Base-by-base conservation (phyloP, 495 filamentous ascomycete species). In the Parachaetomium inaequale region DNA sequence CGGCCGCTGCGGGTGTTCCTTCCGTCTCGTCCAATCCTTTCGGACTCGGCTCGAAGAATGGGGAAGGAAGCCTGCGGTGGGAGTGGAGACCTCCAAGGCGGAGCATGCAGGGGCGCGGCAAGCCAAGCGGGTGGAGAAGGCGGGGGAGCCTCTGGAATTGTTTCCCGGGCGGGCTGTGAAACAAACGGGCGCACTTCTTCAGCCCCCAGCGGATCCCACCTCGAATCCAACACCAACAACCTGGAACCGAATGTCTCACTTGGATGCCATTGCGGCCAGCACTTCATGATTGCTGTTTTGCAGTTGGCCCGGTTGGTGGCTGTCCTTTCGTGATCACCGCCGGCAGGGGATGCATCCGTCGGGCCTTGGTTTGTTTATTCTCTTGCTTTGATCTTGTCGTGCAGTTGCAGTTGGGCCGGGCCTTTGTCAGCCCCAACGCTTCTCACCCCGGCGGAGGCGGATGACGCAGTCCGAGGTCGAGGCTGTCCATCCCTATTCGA, bases 11-110 rank as follows among this genome's bases (percentile, higher is more conserved):
- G 7, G 52, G 12, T 55, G 52, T 40, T 52, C 34, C 15, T 36
- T 42, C 4, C 40, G 15, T 36, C 7, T 58, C 29, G 43, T 47
- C 55, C 55, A 58, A 58, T 58, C 42, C 42, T 49, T 58, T 32
- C 8, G 43, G 5, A 4, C 10, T 10, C 8, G 25, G 42, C 28
- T 34, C 21, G 10, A 49, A 12, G 26, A 45, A 56, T 43, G 25
- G 54, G 36, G 52, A 40, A 55, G 21, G 32, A 55, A 11, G 19
- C 32, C 52, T 29, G 14, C 12, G 10, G 14, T 40, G 25, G 28
- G 19, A 23, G 26, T 17, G 15, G 25, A 17, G 15, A 46, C 26
- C 49, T 19, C 15, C n/a, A 31, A 32, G 26, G 17, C 12, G 28
- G 28, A 12, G 28, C 50, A 53, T 55, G 52, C 52, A 55, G 34